A percentile compares a stretch with the other conserved stretches of the same genome.
These are phyloP conservation scores for Rhizophagus sp. DNA, from an alignment of 192 early-diverging fungal species.

Conservation along the genomic window DNA sequence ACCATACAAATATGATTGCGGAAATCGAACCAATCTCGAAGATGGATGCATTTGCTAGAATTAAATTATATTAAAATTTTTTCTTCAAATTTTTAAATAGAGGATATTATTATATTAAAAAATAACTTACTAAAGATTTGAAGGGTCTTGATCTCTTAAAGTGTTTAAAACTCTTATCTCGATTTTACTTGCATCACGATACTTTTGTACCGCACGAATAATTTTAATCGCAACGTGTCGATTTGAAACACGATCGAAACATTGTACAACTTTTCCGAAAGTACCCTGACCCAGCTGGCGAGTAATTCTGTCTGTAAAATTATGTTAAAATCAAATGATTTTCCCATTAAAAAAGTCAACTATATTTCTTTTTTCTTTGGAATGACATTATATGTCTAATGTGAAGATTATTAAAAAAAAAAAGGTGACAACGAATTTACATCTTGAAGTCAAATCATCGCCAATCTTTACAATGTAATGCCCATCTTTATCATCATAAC, in stretches of 20 bases:
- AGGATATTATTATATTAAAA: not conserved
- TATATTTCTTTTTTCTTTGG: not conserved
- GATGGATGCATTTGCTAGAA: constrained; percentile 83
- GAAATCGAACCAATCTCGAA: constrained; percentile 83
- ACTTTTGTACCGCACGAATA: constrained; percentile 91
- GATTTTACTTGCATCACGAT: constrained; percentile 87
- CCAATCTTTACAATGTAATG: constrained; percentile 82
- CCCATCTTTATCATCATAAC: constrained; percentile 90
- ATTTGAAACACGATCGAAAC: constrained; percentile 64
- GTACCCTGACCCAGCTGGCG: constrained; percentile 93
- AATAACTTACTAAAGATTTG: constrained; percentile 67
- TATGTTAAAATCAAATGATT: not conserved
- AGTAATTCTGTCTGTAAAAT: constrained; percentile 71
- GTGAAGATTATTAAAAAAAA: not conserved
- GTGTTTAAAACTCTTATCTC: constrained; percentile 87
- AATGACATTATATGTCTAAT: no score
- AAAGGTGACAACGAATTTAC: constrained; percentile 42
- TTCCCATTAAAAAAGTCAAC: not conserved
- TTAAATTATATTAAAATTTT: not conserved
- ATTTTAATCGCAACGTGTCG: constrained; percentile 86
- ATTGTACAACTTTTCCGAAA: constrained; percentile 96
- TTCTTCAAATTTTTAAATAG: not conserved
- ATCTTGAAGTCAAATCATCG: constrained; percentile 76
- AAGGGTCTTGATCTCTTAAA: constrained; percentile 79
- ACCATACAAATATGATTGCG: constrained; percentile 98